Base-by-base conservation (phyloP, 257 asterid species). In the Fraxinus americana region DNA sequence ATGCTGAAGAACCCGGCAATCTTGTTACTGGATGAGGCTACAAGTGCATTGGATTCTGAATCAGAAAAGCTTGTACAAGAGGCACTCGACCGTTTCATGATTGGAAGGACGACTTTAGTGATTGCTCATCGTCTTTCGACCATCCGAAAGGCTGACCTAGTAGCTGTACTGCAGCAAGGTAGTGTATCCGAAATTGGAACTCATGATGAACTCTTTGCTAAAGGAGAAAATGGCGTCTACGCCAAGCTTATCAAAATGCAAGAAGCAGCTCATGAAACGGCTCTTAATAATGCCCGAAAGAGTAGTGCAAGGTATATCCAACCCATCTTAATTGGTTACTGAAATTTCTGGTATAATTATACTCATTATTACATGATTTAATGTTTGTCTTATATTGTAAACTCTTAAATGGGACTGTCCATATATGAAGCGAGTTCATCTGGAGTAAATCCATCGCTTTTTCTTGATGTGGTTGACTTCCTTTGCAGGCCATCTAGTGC, bases 231-330 rank as follows among this genome's bases (percentile, higher is more conserved):
- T 21, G 84, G 98, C 9, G 82, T 88, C 35, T 94, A 94, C 34
- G 92, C 97, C 14, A 94, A 90, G 82, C 96, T 94, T 75, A 92
- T 94, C 82, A 82, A 73, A 83, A 88, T 94, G 96, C 98, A 94
- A 82, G 98, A 94, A 88, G 91, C 96, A 0, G 97, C 97, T 67
- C 97, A 92, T 78, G 98, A 92, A 87, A 89, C 94, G 4, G 90
- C 96, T n/a, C 75, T 88, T 66, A 90, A 34, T 80, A 94, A 81
- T 75, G 91, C 97, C 36, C 86, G 98, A 82, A 90, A 89, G 86
- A 94, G 97, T 63, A 94, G 98, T 69, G 98, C 98, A n/a, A 93
- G 98, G 97, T 89, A 83, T 10, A 35, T 30, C 50, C 45, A 29
- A 27, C 39, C 54, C 29, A 16, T 61, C 67, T 67, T 34, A 59